These are phyloP conservation scores for Rhododendron ferrugineum DNA, from an alignment of 148 eudicot species.

Conservation along the genomic window DNA sequence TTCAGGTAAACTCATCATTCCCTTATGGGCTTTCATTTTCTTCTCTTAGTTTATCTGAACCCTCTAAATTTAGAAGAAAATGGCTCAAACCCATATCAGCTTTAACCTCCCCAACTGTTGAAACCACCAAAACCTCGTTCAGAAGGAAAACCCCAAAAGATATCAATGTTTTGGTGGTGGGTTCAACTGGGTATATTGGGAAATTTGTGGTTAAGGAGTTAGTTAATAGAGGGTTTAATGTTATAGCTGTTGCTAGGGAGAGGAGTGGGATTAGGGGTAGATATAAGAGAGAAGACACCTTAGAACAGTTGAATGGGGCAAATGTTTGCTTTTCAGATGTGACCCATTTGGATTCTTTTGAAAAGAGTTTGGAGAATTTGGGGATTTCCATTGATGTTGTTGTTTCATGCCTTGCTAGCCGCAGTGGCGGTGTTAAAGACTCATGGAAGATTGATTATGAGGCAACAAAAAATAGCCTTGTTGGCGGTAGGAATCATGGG, in stretches of 20 bases:
- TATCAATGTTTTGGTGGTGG: constrained; percentile 78
- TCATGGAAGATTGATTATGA: constrained; percentile 89
- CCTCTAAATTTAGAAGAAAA: constrained; percentile 18
- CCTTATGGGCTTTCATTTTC: constrained; percentile 21
- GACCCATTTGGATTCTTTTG: constrained; percentile 52
- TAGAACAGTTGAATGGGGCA: constrained; percentile 55
- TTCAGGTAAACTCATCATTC: constrained; percentile 49
- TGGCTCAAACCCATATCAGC: constrained; percentile 31
- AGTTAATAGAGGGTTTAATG: constrained; percentile 78
- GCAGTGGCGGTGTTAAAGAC: constrained; percentile 77
- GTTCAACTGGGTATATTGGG: constrained; percentile 95
- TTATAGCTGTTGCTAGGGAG: constrained; percentile 81
- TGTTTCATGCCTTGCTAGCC: constrained; percentile 89
- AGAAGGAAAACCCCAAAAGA: constrained; percentile 63
- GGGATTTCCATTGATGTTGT: constrained; percentile 76
- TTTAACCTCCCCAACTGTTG: constrained; percentile 27
- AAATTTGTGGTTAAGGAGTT: constrained; percentile 80
- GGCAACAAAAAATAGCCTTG: constrained; percentile 74
- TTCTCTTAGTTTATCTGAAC: constrained; percentile 18
- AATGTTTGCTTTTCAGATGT: constrained; percentile 92
- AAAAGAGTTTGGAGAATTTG: constrained; percentile 43
- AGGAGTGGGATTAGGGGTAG: constrained; percentile 73
- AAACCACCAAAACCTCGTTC: constrained; percentile 37
- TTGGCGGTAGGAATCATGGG: constrained; percentile 69
- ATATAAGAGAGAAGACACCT: constrained; percentile 62